Evolutionary conservation across 2,329 filamentous ascomycete species (phyloP), one percentile per base, ranked within the genome.

Genomic region (Tolypocladium cylindrosporum): DNA sequence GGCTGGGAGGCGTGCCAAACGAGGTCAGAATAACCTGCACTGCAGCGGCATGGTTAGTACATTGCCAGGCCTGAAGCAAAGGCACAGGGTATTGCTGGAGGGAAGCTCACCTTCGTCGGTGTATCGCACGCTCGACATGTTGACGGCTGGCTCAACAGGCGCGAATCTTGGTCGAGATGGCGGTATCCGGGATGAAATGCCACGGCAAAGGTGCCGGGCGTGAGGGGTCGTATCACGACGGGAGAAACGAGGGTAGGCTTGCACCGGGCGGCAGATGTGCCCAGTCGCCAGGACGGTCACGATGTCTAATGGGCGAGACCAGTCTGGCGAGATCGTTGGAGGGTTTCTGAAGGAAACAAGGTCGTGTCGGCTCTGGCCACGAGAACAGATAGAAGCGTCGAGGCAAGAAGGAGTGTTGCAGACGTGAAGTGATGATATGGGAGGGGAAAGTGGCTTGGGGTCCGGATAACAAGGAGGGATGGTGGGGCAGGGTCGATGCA

Each of bases 21-120:
- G 61, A 63, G 39, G 61, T 66, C 39, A 73, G 63, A 16, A 63
- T 63, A 58, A 75, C 65, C 56, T 72, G 60, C 43, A 68, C 72
- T 74, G 21, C 36, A 52, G 31, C 19, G 31, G 14, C 27, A 27
- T 39, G 36, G 45, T 54, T 13, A 40, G 24, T 41, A 52, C 31
- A 14, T n/a, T 34, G 10, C 31, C 14, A 19, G 27, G 13, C 14
- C 4, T 50, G 13, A 8, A 16, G 19, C 16, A n/a, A 50, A 14
- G 14, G 45, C 10, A 2, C 27, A 34, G 39, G 6, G 8, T 34
- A 54, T 34, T 21, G 51, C 43, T 19, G 37, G 5, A 34, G 16
- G 37, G 31, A 39, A 52, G 7, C 48, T 14, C 31, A 52, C 48
- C 48, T 52, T 52, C 48, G 31, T 52, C 48, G 31, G 48, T 37